Conservation (phyloP, 2,329 filamentous ascomycete genomes). For the Colletotrichum endophyticum region DNA sequence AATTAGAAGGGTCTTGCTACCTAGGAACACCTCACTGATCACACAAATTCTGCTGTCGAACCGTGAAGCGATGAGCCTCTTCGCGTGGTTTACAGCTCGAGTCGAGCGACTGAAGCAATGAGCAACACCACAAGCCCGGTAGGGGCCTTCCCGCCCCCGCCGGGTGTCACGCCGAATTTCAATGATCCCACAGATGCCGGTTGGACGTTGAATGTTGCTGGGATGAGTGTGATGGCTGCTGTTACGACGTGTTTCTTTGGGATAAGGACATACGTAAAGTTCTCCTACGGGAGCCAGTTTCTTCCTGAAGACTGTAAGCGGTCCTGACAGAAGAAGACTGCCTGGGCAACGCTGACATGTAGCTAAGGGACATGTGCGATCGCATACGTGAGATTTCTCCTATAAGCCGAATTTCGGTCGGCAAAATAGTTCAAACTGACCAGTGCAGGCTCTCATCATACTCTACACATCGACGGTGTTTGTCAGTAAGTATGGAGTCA, state of each 20-base stretch:
- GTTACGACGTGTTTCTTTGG: constrained; percentile 16
- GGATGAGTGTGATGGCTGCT: constrained; percentile 18
- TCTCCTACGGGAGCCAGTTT: neutral
- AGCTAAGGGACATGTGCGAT: constrained; percentile 6
- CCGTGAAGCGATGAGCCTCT: constrained; percentile 3
- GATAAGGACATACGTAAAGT: constrained; percentile 24
- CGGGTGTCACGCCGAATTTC: constrained; percentile 25
- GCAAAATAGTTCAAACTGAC: neutral
- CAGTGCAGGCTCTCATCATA: neutral
- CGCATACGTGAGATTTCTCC: neutral
- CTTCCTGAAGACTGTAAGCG: constrained; percentile 9
- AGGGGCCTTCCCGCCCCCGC: constrained; percentile 25
- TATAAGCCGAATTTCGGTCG: neutral
- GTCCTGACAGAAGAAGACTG: too few species aligned
- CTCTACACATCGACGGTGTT: constrained; percentile 2
- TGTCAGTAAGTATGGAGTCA: neutral
- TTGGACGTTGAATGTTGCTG: constrained; percentile 15
- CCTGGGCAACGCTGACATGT: neutral
- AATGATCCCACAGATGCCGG: constrained; percentile 20
- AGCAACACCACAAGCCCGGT: constrained; percentile 5
- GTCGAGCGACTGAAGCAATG: constrained; percentile 4
- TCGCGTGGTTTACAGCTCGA: neutral
- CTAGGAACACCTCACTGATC: neutral
- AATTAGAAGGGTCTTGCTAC: neutral
- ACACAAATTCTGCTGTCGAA: neutral